Evolutionary conservation across 108 stramenopile genomes (phyloP).

Genomic region (Skeletonema tropicum): DNA sequence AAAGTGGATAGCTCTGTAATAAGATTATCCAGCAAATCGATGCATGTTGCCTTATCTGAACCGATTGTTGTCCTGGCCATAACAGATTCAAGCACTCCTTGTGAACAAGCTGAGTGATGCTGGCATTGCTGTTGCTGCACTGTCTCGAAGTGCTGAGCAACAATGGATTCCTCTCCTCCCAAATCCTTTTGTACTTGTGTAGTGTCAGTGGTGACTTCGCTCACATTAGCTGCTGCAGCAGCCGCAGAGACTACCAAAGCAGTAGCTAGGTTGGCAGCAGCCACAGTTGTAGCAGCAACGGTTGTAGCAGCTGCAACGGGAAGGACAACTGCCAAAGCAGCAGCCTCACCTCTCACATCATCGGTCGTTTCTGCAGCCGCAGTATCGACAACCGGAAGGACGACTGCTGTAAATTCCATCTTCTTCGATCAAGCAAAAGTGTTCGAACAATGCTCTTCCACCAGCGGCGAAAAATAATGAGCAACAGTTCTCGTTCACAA

Average conservation of each 20-base stretch:
- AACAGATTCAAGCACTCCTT: neutral
- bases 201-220: neutral
- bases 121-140: neutral
- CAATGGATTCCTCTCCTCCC: neutral
- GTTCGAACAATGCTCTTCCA: neutral
- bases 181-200: neutral
- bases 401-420: neutral
- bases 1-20: slow-evolving; percentile 13
- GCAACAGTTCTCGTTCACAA: neutral
- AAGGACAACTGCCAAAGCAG: neutral
- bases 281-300: neutral
- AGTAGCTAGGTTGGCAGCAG: neutral
- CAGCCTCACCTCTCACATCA: neutral
- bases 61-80: neutral
- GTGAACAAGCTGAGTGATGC: neutral
- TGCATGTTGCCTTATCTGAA: neutral
- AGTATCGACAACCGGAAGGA: neutral
- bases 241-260: neutral
- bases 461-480: neutral
- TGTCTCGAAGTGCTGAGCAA: neutral
- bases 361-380: neutral
- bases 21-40: slow-evolving; percentile 15
- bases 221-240: neutral
- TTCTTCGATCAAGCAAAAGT: neutral
- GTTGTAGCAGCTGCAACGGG: neutral